Percentiles rank a stretch among this genome's conserved stretches.
Conservation (phyloP, 148 eudicot species). For the Rhododendron ferrugineum region DNA sequence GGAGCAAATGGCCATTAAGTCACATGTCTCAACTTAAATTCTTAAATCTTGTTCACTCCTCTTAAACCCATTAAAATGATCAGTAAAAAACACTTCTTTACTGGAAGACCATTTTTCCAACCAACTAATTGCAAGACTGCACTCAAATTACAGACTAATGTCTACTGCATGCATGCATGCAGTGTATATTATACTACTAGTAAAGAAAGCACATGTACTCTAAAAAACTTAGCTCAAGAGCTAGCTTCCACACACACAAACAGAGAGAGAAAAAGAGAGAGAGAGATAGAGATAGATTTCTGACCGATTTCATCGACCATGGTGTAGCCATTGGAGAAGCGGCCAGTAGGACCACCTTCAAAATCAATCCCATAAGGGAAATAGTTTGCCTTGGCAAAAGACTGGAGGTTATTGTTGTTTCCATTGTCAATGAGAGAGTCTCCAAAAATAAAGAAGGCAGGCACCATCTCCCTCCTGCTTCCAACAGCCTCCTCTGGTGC, state of each 20-base stretch:
- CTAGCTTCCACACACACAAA: background rate
- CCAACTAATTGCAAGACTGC: background rate
- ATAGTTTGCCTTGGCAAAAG: slow-evolving; percentile 88
- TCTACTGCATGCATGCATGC: background rate
- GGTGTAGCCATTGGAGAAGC: slow-evolving; percentile 89
- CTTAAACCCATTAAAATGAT: background rate
- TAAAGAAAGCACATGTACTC: background rate
- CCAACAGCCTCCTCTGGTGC: slow-evolving; percentile 1
- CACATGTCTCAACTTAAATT: background rate
- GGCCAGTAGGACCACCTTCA: slow-evolving; percentile 77
- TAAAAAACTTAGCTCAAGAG: background rate
- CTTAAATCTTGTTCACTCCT: background rate
- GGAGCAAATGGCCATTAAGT: background rate
- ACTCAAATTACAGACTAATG: background rate
- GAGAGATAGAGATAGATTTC: background rate
- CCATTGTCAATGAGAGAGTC: slow-evolving; percentile 94
- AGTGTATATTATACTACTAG: background rate
- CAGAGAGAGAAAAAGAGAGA: background rate
- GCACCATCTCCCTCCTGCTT: slow-evolving; percentile 39
- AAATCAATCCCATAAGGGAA: slow-evolving; percentile 90
- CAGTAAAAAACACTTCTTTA: background rate
- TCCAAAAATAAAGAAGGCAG: slow-evolving; percentile 85
- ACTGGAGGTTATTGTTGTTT: slow-evolving; percentile 71
- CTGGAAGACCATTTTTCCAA: background rate
- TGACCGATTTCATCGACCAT: slow-evolving; percentile 82